phyloP scores from a whole-genome alignment of 1,139 yeast genomes.

The Blastobotrys apis region DNA sequence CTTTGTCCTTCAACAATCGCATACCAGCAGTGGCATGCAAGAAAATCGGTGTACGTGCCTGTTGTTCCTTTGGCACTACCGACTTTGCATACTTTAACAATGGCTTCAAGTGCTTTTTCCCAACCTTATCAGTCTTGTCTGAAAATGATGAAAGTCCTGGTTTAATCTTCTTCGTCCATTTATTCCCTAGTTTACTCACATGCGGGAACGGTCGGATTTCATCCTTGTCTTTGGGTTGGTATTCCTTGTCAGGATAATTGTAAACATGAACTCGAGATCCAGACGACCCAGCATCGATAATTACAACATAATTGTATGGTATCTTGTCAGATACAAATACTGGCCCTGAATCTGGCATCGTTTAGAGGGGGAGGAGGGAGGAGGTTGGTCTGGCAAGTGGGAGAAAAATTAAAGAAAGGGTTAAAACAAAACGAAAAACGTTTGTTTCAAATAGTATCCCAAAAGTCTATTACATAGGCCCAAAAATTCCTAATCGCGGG shows the following conservation, averaged over 20 bases:
- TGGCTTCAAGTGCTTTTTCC: conserved; percentile 52
- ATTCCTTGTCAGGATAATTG: conserved; percentile 45
- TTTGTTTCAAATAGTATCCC: neutral
- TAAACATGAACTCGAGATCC: conserved; percentile 76
- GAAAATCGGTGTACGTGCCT: conserved; percentile 68
- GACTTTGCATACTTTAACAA: conserved; percentile 51
- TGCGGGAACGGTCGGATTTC: conserved; percentile 37
- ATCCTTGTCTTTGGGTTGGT: neutral
- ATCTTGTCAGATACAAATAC: conserved; percentile 34
- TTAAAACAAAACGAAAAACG: neutral
- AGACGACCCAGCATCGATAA: conserved; percentile 79
- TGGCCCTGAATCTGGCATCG: conserved; percentile 16
- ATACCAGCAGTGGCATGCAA: conserved; percentile 80
- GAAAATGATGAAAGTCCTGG: conserved; percentile 67
- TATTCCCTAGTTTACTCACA: conserved; percentile 41
- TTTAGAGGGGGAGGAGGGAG: no score
- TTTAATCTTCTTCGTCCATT: conserved; percentile 57
- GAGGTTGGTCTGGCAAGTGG: no score
- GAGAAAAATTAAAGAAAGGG: no score
- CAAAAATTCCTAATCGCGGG: neutral
- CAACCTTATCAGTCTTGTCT: conserved; percentile 48
- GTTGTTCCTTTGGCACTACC: conserved; percentile 62
- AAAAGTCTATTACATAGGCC: neutral
- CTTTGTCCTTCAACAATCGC: conserved; percentile 55
- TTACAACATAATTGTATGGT: conserved; percentile 63